Evolutionary conservation across 345 rosid genomes (phyloP), one percentile per base, ranked within the genome.

Genomic region (Mallotus nudiflorus): DNA sequence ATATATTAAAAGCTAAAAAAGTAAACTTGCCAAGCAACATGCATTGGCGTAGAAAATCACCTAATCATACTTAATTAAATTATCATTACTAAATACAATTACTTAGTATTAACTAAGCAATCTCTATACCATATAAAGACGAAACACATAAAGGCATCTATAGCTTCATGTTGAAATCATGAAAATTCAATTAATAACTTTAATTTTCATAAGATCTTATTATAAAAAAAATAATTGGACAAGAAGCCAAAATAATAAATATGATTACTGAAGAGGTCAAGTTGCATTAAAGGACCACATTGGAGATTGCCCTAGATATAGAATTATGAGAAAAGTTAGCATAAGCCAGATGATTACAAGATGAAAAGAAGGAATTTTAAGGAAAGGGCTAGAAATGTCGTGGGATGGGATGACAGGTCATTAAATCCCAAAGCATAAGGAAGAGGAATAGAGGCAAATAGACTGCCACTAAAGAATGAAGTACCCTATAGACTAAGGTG

Each of bases 401-500:
- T n/a, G n/a, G n/a, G n/a, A n/a, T 92, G 89, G 42, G 74, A 82
- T 19, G 97, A 90, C 76, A 90, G 59, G 78, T 92, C 96, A 45
- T 90, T 58, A 56, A 67, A 62, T 71, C 83, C 78, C 1, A 92
- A 85, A 68, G 28, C 71, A 67, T 94, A 92, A 25, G 76, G 37
- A 50, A 45, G 40, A 40, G 67, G 28, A 2, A 70, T 46, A 7
- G 85, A 62, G 37, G 70, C 75, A 37, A 85, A 82, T 12, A 84
- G 83, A 58, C 76, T 77, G 62, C 68, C 85, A 5, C 81, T 75
- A 0, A 85, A 80, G 86, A 88, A 88, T 5, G 51, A 65, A 29
- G 90, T 92, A 58, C 84, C 87, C 40, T 69, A 81, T 27, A 92
- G 62, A 66, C 77, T 60, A 12, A 90, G 83, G 69, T 71, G 69